phyloP scores from a whole-genome alignment of 805 yeast genomes.

The Pichia phayaonensis region DNA sequence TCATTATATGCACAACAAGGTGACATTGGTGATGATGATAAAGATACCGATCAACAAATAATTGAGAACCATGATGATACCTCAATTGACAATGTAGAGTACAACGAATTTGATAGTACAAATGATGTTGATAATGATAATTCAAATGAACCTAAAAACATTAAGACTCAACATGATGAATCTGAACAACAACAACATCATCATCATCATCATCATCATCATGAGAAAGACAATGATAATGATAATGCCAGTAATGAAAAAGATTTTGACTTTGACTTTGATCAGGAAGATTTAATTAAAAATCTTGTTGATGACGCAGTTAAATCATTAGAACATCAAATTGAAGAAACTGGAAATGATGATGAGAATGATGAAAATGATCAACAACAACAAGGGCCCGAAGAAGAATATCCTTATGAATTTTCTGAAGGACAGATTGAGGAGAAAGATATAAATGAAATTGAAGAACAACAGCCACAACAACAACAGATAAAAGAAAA shows the following conservation, averaged over 20 bases:
- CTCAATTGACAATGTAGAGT: not conserved
- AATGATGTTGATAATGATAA: not conserved
- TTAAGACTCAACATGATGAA: not conserved
- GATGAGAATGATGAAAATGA: not conserved
- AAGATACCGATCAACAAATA: not conserved
- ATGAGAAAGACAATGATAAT: not conserved
- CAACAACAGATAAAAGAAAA: not conserved
- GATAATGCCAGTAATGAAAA: not conserved
- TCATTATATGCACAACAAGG: conserved; percentile 2
- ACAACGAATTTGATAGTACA: not conserved
- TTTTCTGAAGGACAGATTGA: not conserved
- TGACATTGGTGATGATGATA: not conserved
- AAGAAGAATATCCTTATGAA: not conserved
- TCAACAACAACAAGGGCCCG: not conserved
- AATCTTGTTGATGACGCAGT: conserved; percentile 5
- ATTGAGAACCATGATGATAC: not conserved
- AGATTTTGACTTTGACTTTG: conserved; percentile 6
- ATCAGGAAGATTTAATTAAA: conserved; percentile 6
- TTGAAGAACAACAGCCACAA: not conserved
- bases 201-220: not conserved
- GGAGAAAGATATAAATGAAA: not conserved
- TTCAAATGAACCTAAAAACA: not conserved
- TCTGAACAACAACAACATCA: not conserved
- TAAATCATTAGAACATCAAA: not conserved
- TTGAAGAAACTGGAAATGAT: not conserved